A percentile compares a stretch with the other conserved stretches of the same genome.
phyloP scores from a whole-genome alignment of 2,329 filamentous ascomycete genomes.

The Albophoma yamanashiensis region DNA sequence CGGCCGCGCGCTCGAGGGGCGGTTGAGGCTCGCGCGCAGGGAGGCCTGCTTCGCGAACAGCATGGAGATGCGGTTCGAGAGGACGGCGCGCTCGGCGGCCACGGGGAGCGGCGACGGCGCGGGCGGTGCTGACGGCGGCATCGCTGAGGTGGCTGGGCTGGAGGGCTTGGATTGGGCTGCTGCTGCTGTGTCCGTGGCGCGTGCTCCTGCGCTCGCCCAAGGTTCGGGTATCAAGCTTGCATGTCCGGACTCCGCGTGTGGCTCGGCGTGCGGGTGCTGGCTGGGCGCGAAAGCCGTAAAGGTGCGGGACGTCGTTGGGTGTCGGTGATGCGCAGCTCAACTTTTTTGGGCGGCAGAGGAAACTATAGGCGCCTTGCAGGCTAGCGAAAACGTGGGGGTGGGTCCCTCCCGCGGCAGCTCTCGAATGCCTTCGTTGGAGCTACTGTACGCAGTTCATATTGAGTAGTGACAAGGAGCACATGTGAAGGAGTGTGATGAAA shows the following conservation, averaged over 20 bases:
- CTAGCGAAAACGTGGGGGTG: background rate
- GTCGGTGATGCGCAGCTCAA: background rate
- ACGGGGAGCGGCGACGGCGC: constrained; percentile 16
- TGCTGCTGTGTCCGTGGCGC: background rate
- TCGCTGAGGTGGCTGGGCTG: background rate
- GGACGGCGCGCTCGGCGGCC: constrained; percentile 24
- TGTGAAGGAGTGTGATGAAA: too few species aligned
- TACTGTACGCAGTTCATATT: too few species aligned
- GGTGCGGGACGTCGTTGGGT: too few species aligned
- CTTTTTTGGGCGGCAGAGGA: background rate
- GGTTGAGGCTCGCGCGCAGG: constrained; percentile 20
- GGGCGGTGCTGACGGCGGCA: background rate
- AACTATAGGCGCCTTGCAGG: background rate
- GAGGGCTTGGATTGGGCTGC: too few species aligned
- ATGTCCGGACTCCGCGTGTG: too few species aligned
- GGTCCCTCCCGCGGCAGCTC: background rate
- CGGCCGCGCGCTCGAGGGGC: constrained; percentile 9
- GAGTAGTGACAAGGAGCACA: background rate
- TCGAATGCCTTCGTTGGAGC: background rate
- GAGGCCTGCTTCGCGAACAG: constrained; percentile 22
- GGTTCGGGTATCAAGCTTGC: background rate
- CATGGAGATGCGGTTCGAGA: constrained; percentile 32
- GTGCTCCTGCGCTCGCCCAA: background rate
- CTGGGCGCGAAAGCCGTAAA: background rate
- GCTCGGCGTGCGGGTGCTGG: background rate